Percentiles rank a stretch among this genome's conserved stretches.
Evolutionary conservation across 2,329 filamentous ascomycete species (phyloP).

Genomic region (Sporothrix globosa): DNA sequence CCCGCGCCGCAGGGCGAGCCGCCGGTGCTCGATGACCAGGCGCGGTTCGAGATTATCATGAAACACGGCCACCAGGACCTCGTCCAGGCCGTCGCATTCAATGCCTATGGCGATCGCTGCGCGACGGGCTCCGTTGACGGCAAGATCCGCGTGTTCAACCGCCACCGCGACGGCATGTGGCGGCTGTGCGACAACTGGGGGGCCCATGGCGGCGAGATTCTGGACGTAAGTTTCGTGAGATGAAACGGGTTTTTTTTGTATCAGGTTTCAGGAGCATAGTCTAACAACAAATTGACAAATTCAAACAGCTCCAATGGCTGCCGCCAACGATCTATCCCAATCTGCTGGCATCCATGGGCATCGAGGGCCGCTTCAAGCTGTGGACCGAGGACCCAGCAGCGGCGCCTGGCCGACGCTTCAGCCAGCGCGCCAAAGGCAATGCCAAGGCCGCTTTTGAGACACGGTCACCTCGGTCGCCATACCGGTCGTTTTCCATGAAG

Average conservation of each 20-base stretch:
- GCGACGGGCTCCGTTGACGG: constrained; percentile 91
- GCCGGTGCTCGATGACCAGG: constrained; percentile 49
- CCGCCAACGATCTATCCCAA: constrained; percentile 85
- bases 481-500: constrained; percentile 83
- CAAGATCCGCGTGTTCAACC: constrained; percentile 88
- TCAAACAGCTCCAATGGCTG: constrained; percentile 77
- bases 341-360: constrained; percentile 82
- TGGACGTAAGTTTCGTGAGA: constrained; percentile 56
- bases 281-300: too few relatives aligned
- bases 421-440: constrained; percentile 55
- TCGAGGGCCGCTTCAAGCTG: constrained; percentile 86
- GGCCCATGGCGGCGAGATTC: constrained; percentile 86
- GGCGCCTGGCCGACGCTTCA: constrained; percentile 79
- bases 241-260: constrained; percentile 44
- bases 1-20: constrained; percentile 40
- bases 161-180: constrained; percentile 77
- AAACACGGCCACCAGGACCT: constrained; percentile 78
- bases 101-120: constrained; percentile 88
- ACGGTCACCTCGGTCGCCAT: constrained; percentile 64
- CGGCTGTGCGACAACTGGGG: constrained; percentile 83
- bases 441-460: constrained; percentile 60
- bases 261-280: too few relatives aligned
- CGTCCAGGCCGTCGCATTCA: constrained; percentile 84
- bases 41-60: constrained; percentile 62
- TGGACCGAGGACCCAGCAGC: constrained; percentile 91